phyloP scores from a whole-genome alignment of 306 rosid genomes.

The Prunus campanulata region DNA sequence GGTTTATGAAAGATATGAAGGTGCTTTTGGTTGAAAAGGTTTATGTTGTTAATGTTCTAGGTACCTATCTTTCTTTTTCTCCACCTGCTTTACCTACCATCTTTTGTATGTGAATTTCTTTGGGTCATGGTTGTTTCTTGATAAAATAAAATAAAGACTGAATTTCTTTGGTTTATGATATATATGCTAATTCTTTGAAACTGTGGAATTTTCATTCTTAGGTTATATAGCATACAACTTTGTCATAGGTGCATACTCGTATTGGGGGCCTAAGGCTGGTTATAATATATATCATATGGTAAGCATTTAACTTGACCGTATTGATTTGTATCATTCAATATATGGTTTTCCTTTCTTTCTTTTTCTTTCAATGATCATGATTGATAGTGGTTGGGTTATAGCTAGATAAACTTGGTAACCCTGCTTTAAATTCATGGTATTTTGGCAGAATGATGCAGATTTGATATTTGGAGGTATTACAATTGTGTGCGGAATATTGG shows the following conservation, averaged over 20 bases:
- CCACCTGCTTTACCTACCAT: constrained; percentile 19
- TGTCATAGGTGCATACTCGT: constrained; percentile 83
- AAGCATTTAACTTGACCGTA: constrained; percentile 20
- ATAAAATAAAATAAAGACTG: not conserved
- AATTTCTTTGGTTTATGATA: constrained; percentile 1
- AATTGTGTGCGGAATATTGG: constrained; percentile 67
- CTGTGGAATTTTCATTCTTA: constrained; percentile 27
- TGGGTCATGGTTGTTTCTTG: constrained; percentile 10
- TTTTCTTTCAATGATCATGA: constrained; percentile 8
- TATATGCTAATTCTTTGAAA: constrained; percentile 7
- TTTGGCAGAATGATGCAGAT: constrained; percentile 73
- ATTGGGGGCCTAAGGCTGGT: constrained; percentile 94
- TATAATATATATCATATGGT: constrained; percentile 78
- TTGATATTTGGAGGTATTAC: constrained; percentile 83
- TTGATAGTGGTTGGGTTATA: constrained; percentile 5
- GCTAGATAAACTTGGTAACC: constrained; percentile 9
- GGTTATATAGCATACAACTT: constrained; percentile 76
- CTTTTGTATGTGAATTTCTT: constrained; percentile 6
- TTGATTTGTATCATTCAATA: constrained; percentile 14
- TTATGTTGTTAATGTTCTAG: constrained; percentile 65
- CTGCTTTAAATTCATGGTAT: constrained; percentile 15
- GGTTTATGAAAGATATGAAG: constrained; percentile 59
- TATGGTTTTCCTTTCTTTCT: not conserved
- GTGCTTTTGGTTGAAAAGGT: constrained; percentile 63
- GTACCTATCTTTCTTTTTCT: constrained; percentile 35